These are phyloP conservation scores for Berkeleyomyces basicola DNA, from an alignment of 2,329 filamentous ascomycete species.

Conservation along the genomic window DNA sequence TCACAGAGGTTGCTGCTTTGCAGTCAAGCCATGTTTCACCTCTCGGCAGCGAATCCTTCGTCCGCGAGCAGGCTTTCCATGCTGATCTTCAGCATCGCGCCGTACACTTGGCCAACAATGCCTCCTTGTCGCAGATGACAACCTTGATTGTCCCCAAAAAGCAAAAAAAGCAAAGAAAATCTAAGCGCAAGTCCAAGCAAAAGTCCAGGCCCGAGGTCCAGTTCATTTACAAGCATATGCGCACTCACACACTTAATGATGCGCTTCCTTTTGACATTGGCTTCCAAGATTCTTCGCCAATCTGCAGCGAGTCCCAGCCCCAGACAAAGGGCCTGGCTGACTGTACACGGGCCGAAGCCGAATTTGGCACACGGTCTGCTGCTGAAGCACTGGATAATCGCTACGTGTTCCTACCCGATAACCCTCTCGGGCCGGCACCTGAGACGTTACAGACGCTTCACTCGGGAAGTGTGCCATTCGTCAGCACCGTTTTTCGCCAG, in stretches of 20 bases:
- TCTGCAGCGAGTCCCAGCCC: slow-evolving; percentile 5
- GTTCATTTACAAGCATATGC: slow-evolving; percentile 4
- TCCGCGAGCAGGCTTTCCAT: slow-evolving; percentile 38
- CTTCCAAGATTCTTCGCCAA: neutral
- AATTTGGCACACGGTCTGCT: slow-evolving; percentile 25
- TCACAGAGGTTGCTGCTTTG: slow-evolving; percentile 3
- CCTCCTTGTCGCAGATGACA: slow-evolving; percentile 33
- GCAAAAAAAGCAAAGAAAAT: slow-evolving; percentile 20
- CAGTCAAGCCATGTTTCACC: slow-evolving; percentile 1
- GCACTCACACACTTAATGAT: slow-evolving; percentile 18
- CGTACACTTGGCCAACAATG: slow-evolving; percentile 49
- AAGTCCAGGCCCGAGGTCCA: slow-evolving; percentile 1
- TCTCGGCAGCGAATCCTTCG: slow-evolving; percentile 31
- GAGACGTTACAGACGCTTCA: slow-evolving; percentile 38
- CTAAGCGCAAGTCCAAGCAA: neutral
- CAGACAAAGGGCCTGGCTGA: neutral
- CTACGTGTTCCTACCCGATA: slow-evolving; percentile 58
- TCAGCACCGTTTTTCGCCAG: slow-evolving; percentile 55
- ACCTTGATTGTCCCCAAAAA: slow-evolving; percentile 38
- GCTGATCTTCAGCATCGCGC: slow-evolving; percentile 55
- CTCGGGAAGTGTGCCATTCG: slow-evolving; percentile 51
- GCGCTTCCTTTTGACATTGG: slow-evolving; percentile 28
- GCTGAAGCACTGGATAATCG: slow-evolving; percentile 27
- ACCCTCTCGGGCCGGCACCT: slow-evolving; percentile 50
- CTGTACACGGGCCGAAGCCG: slow-evolving; percentile 34